These are phyloP conservation scores for Chaetomium sp. DNA, from an alignment of 2,329 filamentous ascomycete genomes.

Conservation along the genomic window DNA sequence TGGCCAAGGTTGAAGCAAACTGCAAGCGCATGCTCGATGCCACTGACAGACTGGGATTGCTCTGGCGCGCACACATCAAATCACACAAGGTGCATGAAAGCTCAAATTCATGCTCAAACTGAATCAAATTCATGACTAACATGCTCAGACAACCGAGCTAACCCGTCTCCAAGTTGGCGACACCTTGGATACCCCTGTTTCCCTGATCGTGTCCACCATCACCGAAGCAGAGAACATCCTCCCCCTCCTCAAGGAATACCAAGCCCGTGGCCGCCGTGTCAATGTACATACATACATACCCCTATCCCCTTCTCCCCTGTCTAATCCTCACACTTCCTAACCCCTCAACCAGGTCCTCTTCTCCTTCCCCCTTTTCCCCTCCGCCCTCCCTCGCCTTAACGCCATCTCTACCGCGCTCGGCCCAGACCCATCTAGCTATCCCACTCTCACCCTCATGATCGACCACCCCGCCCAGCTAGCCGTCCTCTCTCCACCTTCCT, in stretches of 20 bases:
- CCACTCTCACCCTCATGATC: constrained; percentile 55
- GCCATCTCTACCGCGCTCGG: constrained; percentile 50
- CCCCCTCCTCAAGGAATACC: constrained; percentile 53
- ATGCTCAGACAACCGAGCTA: constrained; percentile 22
- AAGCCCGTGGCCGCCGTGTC: constrained; percentile 44
- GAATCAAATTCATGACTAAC: not conserved
- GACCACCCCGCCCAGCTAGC: constrained; percentile 60
- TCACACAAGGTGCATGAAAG: constrained; percentile 61
- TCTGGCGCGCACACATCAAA: constrained; percentile 73
- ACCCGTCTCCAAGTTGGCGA: constrained; percentile 60
- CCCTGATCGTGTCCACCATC: constrained; percentile 69
- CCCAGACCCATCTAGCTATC: constrained; percentile 28
- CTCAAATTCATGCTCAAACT: not conserved
- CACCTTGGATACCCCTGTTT: constrained; percentile 39
- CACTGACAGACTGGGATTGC: constrained; percentile 50
- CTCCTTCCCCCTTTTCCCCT: constrained; percentile 61
- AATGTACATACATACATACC: constrained; percentile 50
- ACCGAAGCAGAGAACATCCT: constrained; percentile 63
- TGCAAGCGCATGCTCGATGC: constrained; percentile 66
- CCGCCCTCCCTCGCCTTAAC: constrained; percentile 53
- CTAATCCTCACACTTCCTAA: constrained; percentile 24
- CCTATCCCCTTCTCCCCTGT: not conserved
- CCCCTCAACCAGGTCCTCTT: constrained; percentile 51
- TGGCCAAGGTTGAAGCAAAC: constrained; percentile 59
- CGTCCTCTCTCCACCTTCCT: constrained; percentile 23